Evolutionary conservation across 106 monocot genomes (phyloP).

Genomic region (Cymbidium sinense): DNA sequence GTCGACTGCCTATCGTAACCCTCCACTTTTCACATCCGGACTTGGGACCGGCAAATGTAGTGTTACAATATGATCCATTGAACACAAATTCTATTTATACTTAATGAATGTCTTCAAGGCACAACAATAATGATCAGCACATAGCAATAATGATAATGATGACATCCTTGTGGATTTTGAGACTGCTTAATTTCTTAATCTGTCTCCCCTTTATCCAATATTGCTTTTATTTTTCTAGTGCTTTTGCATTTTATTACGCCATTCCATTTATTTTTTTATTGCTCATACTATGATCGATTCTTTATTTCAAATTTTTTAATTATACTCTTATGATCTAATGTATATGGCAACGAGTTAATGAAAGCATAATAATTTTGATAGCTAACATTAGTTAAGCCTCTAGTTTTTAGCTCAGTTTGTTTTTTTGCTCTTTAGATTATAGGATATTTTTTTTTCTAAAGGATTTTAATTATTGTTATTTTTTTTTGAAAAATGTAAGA

Average conservation of each 20-base stretch:
- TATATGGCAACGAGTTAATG: not conserved
- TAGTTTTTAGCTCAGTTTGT: not conserved
- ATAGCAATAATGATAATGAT: not conserved
- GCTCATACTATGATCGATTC: not conserved
- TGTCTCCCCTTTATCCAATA: not conserved
- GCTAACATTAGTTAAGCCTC: not conserved
- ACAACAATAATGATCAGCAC: not conserved
- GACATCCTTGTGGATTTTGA: not conserved
- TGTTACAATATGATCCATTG: no score
- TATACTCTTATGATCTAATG: not conserved
- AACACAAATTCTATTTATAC: no score
- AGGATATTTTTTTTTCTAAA: not conserved
- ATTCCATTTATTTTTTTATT: not conserved
- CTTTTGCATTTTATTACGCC: not conserved
- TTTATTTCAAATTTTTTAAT: not conserved
- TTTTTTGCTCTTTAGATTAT: not conserved
- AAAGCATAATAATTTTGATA: not conserved
- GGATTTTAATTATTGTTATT: not conserved
- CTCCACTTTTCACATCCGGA: no score
- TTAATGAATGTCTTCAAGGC: no score
- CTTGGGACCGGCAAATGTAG: no score
- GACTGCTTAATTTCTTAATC: not conserved
- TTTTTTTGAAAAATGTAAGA: not conserved
- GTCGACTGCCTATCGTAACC: no score
- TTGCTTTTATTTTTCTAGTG: not conserved